Evolutionary conservation across 306 rosid genomes (phyloP), one percentile per base, ranked within the genome.

Genomic region (Pyrus communis): DNA sequence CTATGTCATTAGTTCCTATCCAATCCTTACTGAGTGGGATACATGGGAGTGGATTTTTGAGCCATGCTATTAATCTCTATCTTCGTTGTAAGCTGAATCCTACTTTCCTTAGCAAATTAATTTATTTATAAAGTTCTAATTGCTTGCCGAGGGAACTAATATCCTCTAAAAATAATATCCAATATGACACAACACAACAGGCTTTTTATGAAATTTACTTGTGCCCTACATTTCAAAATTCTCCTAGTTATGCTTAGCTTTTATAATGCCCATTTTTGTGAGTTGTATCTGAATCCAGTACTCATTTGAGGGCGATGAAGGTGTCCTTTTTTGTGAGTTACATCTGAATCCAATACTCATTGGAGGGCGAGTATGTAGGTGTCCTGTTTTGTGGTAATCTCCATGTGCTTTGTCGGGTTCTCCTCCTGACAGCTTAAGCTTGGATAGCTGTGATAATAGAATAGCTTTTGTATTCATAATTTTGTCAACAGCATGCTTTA

Each of bases 41-140:
- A 73, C 85, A 90, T 62, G 98, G 98, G 78, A 93, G 96, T 78
- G 98, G 98, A 75, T 93, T 85, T 85, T 82, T 90, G 84, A 90
- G 87, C 71, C 98, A 93, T 77, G 98, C 94, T 67, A 89, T 93
- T 75, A 93, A 93, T 80, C 98, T 93, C 73, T 93, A 90, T 82
- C 91, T 93, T 73, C 88, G 98, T 4, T 93, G 98, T 90, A 91
- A 93, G 98, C 73, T 51, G 77, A 70, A 54, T 57, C 28, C 57
- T 78, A 55, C 64, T 63, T 78, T 75, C 40, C 67, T 63, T 60
- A 27, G 21, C n/a, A 55, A n/a, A 18, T 64, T 21, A 11, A 30
- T 75, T 18, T 28, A 55, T 52, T 27, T 61, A 22, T 13, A 27
- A 27, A 25, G 2, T 54, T 80, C 21, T n/a, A 57, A 14, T 35